Evolutionary conservation across 2,329 filamentous ascomycete genomes (phyloP).

Genomic region (Talaromyces atroroseus): DNA sequence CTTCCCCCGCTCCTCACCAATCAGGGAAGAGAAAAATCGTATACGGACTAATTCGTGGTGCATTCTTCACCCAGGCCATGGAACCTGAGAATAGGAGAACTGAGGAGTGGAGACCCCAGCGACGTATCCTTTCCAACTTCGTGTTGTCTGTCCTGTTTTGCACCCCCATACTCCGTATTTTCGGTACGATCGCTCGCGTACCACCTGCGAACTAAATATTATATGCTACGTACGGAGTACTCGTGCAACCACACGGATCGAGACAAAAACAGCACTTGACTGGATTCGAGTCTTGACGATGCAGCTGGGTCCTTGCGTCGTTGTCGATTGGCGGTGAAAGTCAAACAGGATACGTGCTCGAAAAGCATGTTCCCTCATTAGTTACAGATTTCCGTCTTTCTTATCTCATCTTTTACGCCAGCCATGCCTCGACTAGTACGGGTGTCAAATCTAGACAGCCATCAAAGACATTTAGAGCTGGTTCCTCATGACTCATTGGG

Average conservation of each 20-base stretch:
- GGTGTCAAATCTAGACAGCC: too few relatives aligned
- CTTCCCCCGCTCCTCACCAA: background rate
- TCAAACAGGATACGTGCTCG: background rate
- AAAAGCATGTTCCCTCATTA: background rate
- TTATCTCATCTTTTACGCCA: background rate
- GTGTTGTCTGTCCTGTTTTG: background rate
- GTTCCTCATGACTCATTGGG: background rate
- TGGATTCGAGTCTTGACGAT: background rate
- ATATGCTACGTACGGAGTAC: background rate
- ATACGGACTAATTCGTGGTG: background rate
- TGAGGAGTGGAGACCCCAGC: background rate
- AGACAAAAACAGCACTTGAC: background rate
- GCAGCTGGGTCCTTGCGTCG: slow-evolving; percentile 5
- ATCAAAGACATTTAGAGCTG: too few relatives aligned
- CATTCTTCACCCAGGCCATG: background rate
- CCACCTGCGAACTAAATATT: background rate
- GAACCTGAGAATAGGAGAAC: background rate
- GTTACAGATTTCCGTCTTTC: background rate
- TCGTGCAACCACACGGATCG: background rate
- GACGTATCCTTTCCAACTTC: background rate
- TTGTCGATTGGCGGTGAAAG: slow-evolving; percentile 7
- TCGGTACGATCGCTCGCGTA: background rate
- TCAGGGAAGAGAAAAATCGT: background rate
- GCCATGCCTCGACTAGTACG: background rate
- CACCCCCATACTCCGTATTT: background rate